phyloP scores from a whole-genome alignment of 2,329 filamentous ascomycete genomes.

The Microdochium nivale region DNA sequence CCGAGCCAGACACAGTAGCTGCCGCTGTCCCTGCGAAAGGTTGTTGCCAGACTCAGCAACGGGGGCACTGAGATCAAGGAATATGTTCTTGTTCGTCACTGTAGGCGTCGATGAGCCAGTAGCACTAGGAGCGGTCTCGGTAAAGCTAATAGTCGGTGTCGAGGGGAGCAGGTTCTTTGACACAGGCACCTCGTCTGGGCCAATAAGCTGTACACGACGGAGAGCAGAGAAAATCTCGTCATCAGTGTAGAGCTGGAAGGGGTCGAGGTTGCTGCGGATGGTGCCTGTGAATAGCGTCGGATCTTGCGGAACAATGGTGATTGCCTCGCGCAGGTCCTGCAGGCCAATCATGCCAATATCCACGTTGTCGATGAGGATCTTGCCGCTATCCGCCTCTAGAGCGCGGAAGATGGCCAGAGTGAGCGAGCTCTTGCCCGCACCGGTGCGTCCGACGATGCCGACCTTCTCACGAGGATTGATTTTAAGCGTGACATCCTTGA shows the following conservation, averaged over 20 bases:
- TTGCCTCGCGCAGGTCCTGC: constrained; percentile 84
- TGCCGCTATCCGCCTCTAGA: constrained; percentile 81
- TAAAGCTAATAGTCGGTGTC: constrained; percentile 17
- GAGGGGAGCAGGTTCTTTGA: constrained; percentile 2
- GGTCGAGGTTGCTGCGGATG: constrained; percentile 85
- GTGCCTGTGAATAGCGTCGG: constrained; percentile 91
- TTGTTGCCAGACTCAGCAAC: constrained; percentile 91
- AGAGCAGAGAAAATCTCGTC: constrained; percentile 84
- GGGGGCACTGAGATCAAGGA: constrained; percentile 74
- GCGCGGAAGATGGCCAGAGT: constrained; percentile 90
- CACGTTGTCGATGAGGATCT: constrained; percentile 84
- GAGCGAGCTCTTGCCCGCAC: constrained; percentile 92
- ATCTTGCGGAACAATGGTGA: constrained; percentile 97
- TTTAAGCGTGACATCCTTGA: constrained; percentile 77
- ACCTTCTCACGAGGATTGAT: constrained; percentile 85
- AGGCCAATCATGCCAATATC: constrained; percentile 85
- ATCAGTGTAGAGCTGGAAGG: constrained; percentile 81
- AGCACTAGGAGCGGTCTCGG: constrained; percentile 14
- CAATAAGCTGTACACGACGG: constrained; percentile 81
- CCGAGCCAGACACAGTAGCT: constrained; percentile 86
- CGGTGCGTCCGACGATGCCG: constrained; percentile 90
- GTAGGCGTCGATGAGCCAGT: constrained; percentile 21
- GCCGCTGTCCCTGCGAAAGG: constrained; percentile 89
- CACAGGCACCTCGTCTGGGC: constrained; percentile 35
- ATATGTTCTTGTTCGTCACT: constrained; percentile 85